A percentile compares a stretch with the other conserved stretches of the same genome.
Conservation (phyloP, 1,139 yeast species). For the Meyerozyma guilliermondii region DNA sequence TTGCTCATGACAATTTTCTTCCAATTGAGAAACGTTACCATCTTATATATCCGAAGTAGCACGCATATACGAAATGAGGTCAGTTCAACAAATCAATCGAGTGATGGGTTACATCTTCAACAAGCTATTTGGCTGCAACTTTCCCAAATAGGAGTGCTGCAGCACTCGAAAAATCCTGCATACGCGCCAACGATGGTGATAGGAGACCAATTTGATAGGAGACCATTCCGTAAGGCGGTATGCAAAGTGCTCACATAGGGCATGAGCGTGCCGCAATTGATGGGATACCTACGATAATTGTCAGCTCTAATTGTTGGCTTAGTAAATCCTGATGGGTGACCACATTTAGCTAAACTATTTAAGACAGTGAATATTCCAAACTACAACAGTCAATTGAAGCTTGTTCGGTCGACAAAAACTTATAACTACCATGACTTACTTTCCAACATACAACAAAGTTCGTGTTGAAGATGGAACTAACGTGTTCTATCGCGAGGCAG, state of each 20-base stretch:
- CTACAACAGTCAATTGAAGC: neutral
- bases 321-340: neutral
- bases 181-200: neutral
- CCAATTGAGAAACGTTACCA: no score
- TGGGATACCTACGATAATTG: neutral
- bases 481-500: constrained; percentile 36
- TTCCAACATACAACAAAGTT: neutral
- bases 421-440: neutral
- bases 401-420: neutral
- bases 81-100: no score
- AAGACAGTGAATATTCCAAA: neutral
- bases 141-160: neutral
- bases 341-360: neutral
- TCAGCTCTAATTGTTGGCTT: neutral
- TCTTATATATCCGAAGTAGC: no score
- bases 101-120: no score
- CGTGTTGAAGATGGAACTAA: constrained; percentile 13
- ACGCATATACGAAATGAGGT: no score
- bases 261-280: neutral
- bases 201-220: neutral
- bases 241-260: neutral
- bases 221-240: neutral
- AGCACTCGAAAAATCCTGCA: neutral
- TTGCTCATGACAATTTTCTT: no score
- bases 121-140: neutral